These are phyloP conservation scores for Sporodiniella umbellata DNA, from an alignment of 371 early-diverging fungal genomes.

Conservation along the genomic window DNA sequence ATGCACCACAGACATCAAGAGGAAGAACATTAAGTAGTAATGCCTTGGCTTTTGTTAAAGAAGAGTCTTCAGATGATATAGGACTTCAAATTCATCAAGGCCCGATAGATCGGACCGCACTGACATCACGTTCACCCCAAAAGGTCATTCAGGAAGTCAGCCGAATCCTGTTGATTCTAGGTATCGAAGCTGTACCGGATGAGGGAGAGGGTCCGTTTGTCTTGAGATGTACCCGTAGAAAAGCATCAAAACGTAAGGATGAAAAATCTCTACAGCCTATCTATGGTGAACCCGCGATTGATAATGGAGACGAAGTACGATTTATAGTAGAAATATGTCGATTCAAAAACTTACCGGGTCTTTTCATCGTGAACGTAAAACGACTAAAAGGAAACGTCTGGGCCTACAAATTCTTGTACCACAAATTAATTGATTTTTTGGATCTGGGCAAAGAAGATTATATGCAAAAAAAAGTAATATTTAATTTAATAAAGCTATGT, in stretches of 20 bases:
- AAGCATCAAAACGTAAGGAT: constrained; percentile 12
- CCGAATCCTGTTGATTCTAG: constrained; percentile 59
- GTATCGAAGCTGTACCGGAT: constrained; percentile 54
- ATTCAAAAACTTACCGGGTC: constrained; percentile 78
- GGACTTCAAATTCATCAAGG: constrained; percentile 73
- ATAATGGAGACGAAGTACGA: constrained; percentile 76
- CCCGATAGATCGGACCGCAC: constrained; percentile 70
- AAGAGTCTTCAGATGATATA: constrained; percentile 15
- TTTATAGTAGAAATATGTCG: constrained; percentile 85
- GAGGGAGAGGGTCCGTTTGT: constrained; percentile 65
- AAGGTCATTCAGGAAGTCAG: constrained; percentile 66
- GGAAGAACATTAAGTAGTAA: not conserved
- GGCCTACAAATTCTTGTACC: constrained; percentile 89
- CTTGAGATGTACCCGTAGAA: constrained; percentile 66
- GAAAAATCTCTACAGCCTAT: constrained; percentile 56
- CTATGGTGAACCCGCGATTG: constrained; percentile 89
- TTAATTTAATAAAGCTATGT: not conserved
- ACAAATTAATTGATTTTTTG: constrained; percentile 58
- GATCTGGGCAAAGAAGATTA: constrained; percentile 49
- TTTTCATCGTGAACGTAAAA: constrained; percentile 86
- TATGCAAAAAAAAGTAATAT: constrained; percentile 1
- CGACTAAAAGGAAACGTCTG: constrained; percentile 85
- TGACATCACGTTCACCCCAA: constrained; percentile 69
- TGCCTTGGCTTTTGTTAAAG: not conserved
- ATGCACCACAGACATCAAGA: not conserved